These are phyloP conservation scores for Naganishia onofrii DNA, from an alignment of 768 basidiomycete genomes.

Conservation along the genomic window DNA sequence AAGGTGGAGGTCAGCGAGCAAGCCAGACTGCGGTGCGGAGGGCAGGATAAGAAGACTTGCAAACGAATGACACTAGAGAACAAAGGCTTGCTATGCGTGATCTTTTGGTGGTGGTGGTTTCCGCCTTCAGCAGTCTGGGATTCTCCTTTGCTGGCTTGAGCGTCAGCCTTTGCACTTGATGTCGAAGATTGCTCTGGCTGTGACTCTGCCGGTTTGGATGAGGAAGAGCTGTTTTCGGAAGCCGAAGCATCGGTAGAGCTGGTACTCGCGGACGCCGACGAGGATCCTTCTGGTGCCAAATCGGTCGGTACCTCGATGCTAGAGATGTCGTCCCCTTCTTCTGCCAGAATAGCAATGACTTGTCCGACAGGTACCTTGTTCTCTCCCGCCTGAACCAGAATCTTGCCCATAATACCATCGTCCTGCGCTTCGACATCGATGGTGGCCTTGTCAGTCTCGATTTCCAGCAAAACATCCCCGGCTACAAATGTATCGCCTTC, in stretches of 20 bases:
- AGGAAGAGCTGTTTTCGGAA: constrained; percentile 17
- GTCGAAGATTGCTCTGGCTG: constrained; percentile 1
- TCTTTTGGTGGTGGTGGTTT: constrained; percentile 40
- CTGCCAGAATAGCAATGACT: constrained; percentile 85
- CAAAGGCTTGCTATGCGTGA: constrained; percentile 64
- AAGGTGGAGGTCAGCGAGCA: background rate
- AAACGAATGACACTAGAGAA: constrained; percentile 89
- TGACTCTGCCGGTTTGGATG: constrained; percentile 20
- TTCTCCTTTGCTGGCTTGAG: constrained; percentile 7
- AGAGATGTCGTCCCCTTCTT: constrained; percentile 92
- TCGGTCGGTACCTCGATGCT: constrained; percentile 62
- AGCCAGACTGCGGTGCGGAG: background rate
- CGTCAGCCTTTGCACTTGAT: constrained; percentile 1
- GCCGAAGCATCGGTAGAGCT: constrained; percentile 19
- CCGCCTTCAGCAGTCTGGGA: background rate
- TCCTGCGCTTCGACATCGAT: constrained; percentile 54
- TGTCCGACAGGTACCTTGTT: constrained; percentile 84
- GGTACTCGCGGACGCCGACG: background rate
- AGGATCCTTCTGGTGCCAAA: constrained; percentile 36
- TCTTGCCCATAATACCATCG: constrained; percentile 53
- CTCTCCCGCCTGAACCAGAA: constrained; percentile 70
- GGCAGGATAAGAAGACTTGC: constrained; percentile 34
- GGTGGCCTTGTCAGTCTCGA: constrained; percentile 58
- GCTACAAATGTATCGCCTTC: constrained; percentile 74
- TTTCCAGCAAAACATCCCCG: constrained; percentile 85